These are phyloP conservation scores for Gossypium lobatum DNA, from an alignment of 441 rosid genomes.

Conservation along the genomic window DNA sequence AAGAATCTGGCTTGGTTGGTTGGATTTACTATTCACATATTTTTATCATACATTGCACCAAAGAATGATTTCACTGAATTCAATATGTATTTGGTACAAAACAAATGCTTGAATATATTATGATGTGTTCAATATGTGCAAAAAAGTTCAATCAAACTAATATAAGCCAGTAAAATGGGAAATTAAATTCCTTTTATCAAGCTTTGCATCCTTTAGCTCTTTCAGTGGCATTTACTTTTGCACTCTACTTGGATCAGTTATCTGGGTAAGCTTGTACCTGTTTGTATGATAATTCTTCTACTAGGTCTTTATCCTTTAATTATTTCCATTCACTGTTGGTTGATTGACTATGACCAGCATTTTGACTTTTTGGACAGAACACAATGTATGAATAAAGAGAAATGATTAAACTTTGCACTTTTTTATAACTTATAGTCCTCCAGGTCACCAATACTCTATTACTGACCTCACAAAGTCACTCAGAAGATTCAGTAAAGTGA, in stretches of 20 bases:
- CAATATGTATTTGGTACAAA: neutral
- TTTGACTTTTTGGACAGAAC: neutral
- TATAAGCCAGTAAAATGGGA: neutral
- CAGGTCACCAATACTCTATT: neutral
- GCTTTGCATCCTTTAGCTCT: neutral
- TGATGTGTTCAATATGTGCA: neutral
- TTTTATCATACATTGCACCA: no score
- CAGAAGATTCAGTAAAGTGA: neutral
- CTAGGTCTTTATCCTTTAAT: neutral
- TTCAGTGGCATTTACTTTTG: neutral
- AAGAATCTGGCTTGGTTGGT: no score
- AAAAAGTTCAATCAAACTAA: neutral
- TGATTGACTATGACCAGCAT: neutral
- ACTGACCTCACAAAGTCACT: neutral
- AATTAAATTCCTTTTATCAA: neutral
- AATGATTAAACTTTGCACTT: neutral
- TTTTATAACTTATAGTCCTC: neutral
- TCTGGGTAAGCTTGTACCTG: neutral
- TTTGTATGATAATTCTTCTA: neutral
- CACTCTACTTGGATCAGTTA: neutral
- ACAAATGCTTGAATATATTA: neutral
- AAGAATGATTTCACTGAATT: no score
- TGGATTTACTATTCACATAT: no score
- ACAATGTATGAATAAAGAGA: neutral
- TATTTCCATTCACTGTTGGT: neutral